Percentiles rank a stretch among this genome's conserved stretches.
phyloP scores from a whole-genome alignment of 2,329 filamentous ascomycete genomes.

The Hawksworthiomyces lignivorus region DNA sequence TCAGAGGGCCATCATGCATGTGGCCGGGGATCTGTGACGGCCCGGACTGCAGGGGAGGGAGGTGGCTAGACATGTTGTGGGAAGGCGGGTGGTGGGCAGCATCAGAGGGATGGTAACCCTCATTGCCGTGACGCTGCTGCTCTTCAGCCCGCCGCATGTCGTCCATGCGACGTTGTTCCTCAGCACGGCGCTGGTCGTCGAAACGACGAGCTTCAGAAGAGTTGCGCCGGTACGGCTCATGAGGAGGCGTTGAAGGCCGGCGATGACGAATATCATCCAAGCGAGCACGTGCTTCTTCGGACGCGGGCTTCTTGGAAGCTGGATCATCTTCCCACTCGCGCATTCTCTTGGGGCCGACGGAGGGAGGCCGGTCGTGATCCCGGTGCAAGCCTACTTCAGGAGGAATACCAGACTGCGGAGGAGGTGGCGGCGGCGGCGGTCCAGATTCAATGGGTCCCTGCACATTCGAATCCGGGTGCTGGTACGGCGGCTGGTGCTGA shows the following conservation, averaged over 20 bases:
- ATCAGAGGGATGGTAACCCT: constrained; percentile 85
- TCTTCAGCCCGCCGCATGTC: constrained; percentile 47
- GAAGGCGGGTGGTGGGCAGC: constrained; percentile 76
- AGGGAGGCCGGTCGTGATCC: constrained; percentile 67
- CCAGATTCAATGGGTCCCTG: constrained; percentile 49
- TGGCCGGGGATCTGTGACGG: constrained; percentile 47
- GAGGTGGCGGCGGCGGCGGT: constrained; percentile 48
- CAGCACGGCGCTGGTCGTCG: constrained; percentile 52
- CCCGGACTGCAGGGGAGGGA: constrained; percentile 57
- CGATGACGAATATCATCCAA: constrained; percentile 78
- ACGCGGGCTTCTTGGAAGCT: constrained; percentile 74
- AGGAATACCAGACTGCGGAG: constrained; percentile 43
- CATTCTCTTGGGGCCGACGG: constrained; percentile 72
- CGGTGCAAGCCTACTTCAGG: constrained; percentile 60
- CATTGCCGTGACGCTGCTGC: constrained; percentile 61
- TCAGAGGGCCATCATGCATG: constrained; percentile 42
- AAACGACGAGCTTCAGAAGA: constrained; percentile 64
- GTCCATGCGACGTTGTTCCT: constrained; percentile 54
- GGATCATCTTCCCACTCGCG: constrained; percentile 90
- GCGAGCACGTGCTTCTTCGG: constrained; percentile 78
- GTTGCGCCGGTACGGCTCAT: constrained; percentile 64
- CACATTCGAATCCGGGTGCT: constrained; percentile 66
- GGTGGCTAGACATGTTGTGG: constrained; percentile 48
- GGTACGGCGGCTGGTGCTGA: constrained; percentile 63
- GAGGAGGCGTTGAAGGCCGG: constrained; percentile 66